Evolutionary conservation across 2,329 filamentous ascomycete species (phyloP).

Genomic region (Exophiala sp.): DNA sequence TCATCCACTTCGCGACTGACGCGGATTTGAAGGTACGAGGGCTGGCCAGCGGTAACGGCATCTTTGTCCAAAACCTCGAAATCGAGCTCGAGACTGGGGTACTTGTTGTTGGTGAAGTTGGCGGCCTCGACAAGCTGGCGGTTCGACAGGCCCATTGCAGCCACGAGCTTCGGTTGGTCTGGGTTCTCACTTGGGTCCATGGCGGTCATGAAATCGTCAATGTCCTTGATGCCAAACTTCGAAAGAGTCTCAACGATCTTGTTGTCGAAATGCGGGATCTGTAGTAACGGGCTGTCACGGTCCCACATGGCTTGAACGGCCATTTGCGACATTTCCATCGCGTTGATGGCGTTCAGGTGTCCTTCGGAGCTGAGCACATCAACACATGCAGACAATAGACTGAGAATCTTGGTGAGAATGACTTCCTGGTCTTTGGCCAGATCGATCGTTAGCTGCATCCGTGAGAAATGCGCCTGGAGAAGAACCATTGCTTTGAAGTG

Average conservation of each 20-base stretch:
- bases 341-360: conserved; percentile 92
- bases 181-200: conserved; percentile 95
- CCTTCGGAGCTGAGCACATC: conserved; percentile 94
- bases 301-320: conserved; percentile 99
- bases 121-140: conserved; percentile 82
- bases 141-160: conserved; percentile 67
- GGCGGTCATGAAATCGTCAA: conserved; percentile 97
- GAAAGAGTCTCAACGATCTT: conserved; percentile 55
- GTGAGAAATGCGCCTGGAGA: conserved; percentile 91
- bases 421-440: conserved; percentile 92
- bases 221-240: conserved; percentile 67
- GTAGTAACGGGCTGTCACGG: conserved; percentile 90
- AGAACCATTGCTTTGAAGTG: conserved; percentile 99
- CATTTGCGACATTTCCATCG: conserved; percentile 99
- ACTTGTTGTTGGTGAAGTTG: conserved; percentile 90
- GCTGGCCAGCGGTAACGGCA: conserved; percentile 70
- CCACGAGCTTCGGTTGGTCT: conserved; percentile 70
- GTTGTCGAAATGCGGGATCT: conserved; percentile 89
- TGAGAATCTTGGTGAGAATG: conserved; percentile 76
- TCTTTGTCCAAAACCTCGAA: conserved; percentile 80
- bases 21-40: conserved; percentile 74
- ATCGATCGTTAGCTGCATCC: conserved; percentile 94
- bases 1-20: conserved; percentile 60
- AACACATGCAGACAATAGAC: conserved; percentile 82
- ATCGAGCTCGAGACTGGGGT: conserved; percentile 88